phyloP scores from a whole-genome alignment of 768 basidiomycete genomes.

The Tylopilus vinaceipallidus region DNA sequence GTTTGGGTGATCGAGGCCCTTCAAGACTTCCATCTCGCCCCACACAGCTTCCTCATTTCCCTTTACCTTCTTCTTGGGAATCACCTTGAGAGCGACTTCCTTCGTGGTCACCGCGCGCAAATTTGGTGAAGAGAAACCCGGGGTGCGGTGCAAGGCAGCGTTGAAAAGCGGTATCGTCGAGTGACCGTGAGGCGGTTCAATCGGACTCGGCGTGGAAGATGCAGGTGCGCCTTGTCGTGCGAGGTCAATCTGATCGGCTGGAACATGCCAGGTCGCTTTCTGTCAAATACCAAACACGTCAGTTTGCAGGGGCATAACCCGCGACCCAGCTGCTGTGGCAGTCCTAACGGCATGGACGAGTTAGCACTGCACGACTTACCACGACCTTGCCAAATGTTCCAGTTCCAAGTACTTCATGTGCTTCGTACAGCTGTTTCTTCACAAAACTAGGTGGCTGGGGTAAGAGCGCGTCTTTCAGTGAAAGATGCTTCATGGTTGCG shows the following conservation, averaged over 20 bases:
- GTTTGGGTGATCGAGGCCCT: slow-evolving; percentile 87
- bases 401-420: slow-evolving; percentile 69
- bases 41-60: slow-evolving; percentile 87
- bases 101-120: slow-evolving; percentile 43
- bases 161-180: slow-evolving; percentile 32
- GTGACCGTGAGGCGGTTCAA: slow-evolving; percentile 17
- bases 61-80: slow-evolving; percentile 94
- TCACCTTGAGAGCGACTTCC: slow-evolving; percentile 86
- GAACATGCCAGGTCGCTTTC: slow-evolving; percentile 79
- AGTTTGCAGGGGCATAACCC: slow-evolving; percentile 1
- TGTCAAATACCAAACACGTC: slow-evolving; percentile 24
- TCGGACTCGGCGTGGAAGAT: slow-evolving; percentile 23
- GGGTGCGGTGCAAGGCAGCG: slow-evolving; percentile 21
- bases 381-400: slow-evolving; percentile 93
- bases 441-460: slow-evolving; percentile 82
- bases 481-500: slow-evolving; percentile 34
- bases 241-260: slow-evolving; percentile 52
- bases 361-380: slow-evolving; percentile 42
- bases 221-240: slow-evolving; percentile 59
- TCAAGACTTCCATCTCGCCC: slow-evolving; percentile 92
- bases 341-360: too few species aligned
- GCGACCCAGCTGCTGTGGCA: neutral
- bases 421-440: slow-evolving; percentile 82
- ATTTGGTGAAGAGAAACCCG: slow-evolving; percentile 24
- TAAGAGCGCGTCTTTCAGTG: slow-evolving; percentile 57